Percentiles rank a stretch among this genome's conserved stretches.
phyloP scores from a whole-genome alignment of 2,329 filamentous ascomycete genomes.

The Talaromyces piceae region DNA sequence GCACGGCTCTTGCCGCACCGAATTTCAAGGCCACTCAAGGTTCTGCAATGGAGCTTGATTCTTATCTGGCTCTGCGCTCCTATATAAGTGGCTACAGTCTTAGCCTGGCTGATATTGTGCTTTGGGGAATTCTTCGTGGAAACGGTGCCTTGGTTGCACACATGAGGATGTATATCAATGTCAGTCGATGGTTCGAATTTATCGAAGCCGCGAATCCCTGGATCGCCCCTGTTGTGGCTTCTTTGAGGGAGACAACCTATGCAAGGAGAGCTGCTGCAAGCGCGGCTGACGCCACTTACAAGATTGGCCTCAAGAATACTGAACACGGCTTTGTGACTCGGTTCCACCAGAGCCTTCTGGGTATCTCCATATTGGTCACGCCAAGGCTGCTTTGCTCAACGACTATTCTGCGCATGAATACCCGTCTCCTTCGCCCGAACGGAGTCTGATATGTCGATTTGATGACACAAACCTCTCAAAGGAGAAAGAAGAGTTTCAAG shows the following conservation, averaged over 20 bases:
- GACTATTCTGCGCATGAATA: constrained; percentile 87
- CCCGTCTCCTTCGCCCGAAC: constrained; percentile 60
- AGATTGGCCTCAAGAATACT: constrained; percentile 74
- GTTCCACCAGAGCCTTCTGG: constrained; percentile 92
- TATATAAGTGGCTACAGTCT: constrained; percentile 76
- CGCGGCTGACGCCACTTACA: constrained; percentile 78
- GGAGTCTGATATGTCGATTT: constrained; percentile 82
- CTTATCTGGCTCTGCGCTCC: constrained; percentile 76
- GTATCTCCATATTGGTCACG: constrained; percentile 91
- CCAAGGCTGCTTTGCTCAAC: constrained; percentile 85
- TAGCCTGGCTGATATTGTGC: constrained; percentile 66
- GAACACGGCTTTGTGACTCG: constrained; percentile 84
- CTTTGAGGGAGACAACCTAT: constrained; percentile 57
- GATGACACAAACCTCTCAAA: constrained; percentile 97
- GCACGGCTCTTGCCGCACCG: not conserved
- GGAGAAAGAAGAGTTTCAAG: constrained; percentile 62
- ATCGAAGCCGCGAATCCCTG: constrained; percentile 75
- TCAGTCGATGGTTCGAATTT: constrained; percentile 80
- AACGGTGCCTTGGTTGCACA: constrained; percentile 66
- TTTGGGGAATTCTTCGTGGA: constrained; percentile 74
- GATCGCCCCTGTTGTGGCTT: constrained; percentile 62
- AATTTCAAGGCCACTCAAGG: not conserved
- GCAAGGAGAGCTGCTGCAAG: constrained; percentile 61
- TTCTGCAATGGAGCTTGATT: constrained; percentile 82
- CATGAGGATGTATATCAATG: constrained; percentile 45